Evolutionary conservation across 2,329 filamentous ascomycete genomes (phyloP).

Genomic region (Aspergillus quadrilineatus): DNA sequence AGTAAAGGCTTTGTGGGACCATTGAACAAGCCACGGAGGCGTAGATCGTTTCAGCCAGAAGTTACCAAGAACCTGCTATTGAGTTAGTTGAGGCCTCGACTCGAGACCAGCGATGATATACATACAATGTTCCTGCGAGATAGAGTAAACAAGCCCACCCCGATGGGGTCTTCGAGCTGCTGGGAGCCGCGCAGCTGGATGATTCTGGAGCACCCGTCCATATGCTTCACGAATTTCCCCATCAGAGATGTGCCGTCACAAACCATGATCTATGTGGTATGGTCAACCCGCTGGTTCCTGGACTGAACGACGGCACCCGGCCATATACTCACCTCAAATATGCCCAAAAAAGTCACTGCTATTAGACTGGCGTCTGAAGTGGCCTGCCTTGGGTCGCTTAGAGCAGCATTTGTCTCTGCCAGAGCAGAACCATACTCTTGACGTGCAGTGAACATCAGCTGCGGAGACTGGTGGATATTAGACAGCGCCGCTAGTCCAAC

Average conservation of each 20-base stretch:
- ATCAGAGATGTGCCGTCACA: conserved; percentile 8
- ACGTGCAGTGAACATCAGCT: conserved; percentile 5
- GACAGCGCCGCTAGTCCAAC: conserved; percentile 10
- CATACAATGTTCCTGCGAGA: conserved; percentile 11
- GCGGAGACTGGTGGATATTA: conserved; percentile 7
- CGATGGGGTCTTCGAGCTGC: conserved; percentile 9
- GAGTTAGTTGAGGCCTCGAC: not conserved
- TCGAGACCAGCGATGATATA: not conserved
- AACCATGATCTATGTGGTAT: conserved; percentile 4
- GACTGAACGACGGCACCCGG: not conserved
- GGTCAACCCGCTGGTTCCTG: not conserved
- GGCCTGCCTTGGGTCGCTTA: conserved; percentile 5
- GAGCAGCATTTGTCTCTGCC: conserved; percentile 8
- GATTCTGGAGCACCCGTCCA: conserved; percentile 10
- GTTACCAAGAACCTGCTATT: conserved; percentile 12
- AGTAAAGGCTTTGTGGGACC: conserved; percentile 11
- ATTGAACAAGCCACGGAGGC: conserved; percentile 9
- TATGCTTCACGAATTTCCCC: conserved; percentile 8
- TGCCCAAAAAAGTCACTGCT: conserved; percentile 11
- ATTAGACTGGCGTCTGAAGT: conserved; percentile 11
- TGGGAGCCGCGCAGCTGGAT: conserved; percentile 10
- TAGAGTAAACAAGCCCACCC: conserved; percentile 12
- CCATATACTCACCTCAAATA: conserved; percentile 9
- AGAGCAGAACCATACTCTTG: conserved; percentile 10
- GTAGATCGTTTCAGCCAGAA: conserved; percentile 13